Evolutionary conservation across 441 rosid species (phyloP).

Genomic region (Viola pubescens): DNA sequence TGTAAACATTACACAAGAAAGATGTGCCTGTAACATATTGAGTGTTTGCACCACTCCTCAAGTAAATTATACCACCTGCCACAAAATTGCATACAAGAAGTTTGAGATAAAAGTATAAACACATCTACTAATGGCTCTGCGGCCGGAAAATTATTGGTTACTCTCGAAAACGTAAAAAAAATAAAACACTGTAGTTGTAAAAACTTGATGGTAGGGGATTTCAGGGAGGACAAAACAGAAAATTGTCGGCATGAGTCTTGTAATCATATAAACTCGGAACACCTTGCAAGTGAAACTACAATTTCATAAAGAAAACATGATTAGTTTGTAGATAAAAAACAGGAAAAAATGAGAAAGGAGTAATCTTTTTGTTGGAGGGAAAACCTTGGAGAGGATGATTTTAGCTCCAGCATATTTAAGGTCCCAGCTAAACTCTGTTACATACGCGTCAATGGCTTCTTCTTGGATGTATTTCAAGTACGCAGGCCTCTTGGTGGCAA

Average conservation of each 20-base stretch:
- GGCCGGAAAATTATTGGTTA: not conserved
- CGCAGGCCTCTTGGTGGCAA: slow-evolving; percentile 34
- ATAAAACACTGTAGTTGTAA: no score
- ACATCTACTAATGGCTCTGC: no score
- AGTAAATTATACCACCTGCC: slow-evolving; percentile 64
- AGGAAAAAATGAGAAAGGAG: not conserved
- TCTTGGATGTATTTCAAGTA: slow-evolving; percentile 46
- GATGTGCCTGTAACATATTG: slow-evolving; percentile 74
- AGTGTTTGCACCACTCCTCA: slow-evolving; percentile 83
- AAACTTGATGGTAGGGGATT: slow-evolving; percentile 62
- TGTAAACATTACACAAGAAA: slow-evolving; percentile 44
- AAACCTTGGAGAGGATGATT: slow-evolving; percentile 56
- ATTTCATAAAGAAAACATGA: not conserved
- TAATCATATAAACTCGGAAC: slow-evolving; percentile 26
- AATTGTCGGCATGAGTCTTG: slow-evolving; percentile 67
- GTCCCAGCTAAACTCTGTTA: slow-evolving; percentile 90
- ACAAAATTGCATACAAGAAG: not conserved
- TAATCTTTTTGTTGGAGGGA: no score
- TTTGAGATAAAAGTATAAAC: no score
- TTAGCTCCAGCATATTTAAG: slow-evolving; percentile 86
- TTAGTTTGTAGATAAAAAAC: no score
- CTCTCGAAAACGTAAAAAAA: no score
- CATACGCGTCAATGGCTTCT: slow-evolving; percentile 49
- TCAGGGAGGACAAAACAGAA: slow-evolving; percentile 64
- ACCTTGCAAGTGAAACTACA: slow-evolving; percentile 54